A percentile compares a stretch with the other conserved stretches of the same genome.
These are phyloP conservation scores for Dictyostelium purpureum DNA, from an alignment of 78 protist genomes.

Conservation along the genomic window DNA sequence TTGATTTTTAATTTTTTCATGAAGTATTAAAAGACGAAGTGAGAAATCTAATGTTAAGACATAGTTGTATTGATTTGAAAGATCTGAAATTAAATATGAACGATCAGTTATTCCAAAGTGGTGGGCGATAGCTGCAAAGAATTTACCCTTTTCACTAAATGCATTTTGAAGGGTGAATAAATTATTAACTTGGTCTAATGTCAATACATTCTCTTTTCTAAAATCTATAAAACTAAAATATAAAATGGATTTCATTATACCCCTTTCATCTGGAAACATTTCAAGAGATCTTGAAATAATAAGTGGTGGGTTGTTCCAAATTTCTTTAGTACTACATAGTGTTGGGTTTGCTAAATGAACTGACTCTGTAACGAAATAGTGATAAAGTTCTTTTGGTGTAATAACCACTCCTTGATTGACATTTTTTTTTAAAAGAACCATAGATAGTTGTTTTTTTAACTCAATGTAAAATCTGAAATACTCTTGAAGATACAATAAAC, in stretches of 20 bases:
- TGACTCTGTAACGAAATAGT: background rate
- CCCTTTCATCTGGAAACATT: background rate
- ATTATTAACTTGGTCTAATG: background rate
- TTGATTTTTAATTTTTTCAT: constrained; percentile 48
- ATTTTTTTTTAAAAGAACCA: background rate
- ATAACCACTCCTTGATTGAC: background rate
- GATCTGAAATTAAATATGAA: background rate
- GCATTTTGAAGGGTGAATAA: background rate
- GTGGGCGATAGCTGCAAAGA: background rate
- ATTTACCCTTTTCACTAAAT: background rate
- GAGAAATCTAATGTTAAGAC: constrained; percentile 63
- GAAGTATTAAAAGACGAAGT: constrained; percentile 13
- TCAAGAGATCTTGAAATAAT: background rate
- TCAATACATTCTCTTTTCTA: background rate
- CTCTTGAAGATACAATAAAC: background rate
- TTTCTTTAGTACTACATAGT: background rate
- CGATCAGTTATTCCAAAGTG: background rate
- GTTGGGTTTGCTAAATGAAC: constrained; percentile 25
- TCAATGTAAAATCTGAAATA: background rate
- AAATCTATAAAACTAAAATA: background rate
- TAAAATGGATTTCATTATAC: background rate
- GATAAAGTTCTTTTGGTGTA: background rate
- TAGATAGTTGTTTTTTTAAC: background rate
- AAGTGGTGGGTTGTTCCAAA: constrained; percentile 24
- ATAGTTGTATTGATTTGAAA: constrained; percentile 27